Base-by-base conservation (phyloP, 177 flowering plant species). In the Vitis hybrid region DNA sequence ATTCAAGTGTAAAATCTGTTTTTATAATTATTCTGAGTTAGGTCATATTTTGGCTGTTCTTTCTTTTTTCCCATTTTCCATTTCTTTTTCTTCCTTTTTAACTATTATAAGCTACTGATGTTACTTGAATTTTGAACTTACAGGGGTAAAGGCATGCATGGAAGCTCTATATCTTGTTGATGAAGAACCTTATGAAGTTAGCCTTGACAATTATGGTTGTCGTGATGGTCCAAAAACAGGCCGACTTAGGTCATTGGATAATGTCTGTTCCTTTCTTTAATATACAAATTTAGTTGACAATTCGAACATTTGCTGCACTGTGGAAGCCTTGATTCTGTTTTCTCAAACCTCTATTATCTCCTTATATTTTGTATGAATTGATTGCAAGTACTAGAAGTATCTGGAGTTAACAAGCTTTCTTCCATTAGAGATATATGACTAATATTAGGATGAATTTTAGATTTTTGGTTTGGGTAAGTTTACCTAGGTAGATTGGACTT, bases 141-240 rank as follows among this genome's bases (percentile, higher is more conserved):
- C 79, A 87, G 91, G 91, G 91, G 56, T 87, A 55, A 79, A 77
- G 70, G 81, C 83, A 49, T 87, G 87, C 77, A 56, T 79, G 75
- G 78, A 82, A 79, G 84, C 78, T 14, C 75, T 73, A 70, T 48
- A 48, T 11, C 85, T 79, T 56, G 76, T 84, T 52, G 67, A 72
- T 67, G 93, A 87, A 82, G 88, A 84, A 71, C 82, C 85, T 51
- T 87, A 82, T 63, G 93, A 89, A 81, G 74, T 89, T 65, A 62
- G 70, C 65, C 67, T 75, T 49, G 93, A 89, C 61, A 80, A 84
- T 74, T 82, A 87, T 71, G 91, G 91, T n/a, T 82, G 80, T 64
- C 57, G 19, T 24, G 74, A 75, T 72, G 90, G 90, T 64, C 90
- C 90, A 2, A 82, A 75, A 78, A 74, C 75, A 40, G 90, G 90